Percentiles rank a stretch among this genome's conserved stretches.
Conservation (phyloP, 2,329 filamentous ascomycete genomes). For the Phyllosticta paracitricarpa region DNA sequence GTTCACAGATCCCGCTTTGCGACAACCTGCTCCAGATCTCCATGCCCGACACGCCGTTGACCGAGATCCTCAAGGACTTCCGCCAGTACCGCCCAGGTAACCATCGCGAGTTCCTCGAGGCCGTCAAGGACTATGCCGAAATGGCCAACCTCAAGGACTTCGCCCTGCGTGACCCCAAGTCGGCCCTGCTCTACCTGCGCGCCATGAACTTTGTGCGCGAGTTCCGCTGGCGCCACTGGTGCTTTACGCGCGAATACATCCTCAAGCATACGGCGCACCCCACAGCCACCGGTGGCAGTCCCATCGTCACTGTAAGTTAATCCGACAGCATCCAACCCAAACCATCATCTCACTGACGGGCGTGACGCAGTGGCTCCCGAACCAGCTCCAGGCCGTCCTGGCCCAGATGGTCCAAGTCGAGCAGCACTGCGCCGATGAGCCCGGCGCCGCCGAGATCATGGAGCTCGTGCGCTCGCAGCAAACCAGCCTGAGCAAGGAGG, state of each 20-base stretch:
- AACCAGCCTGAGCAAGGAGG: slow-evolving; percentile 60
- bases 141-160: slow-evolving; percentile 49
- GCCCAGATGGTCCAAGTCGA: slow-evolving; percentile 56
- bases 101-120: slow-evolving; percentile 73
- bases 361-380: slow-evolving; percentile 58
- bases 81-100: slow-evolving; percentile 80
- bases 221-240: slow-evolving; percentile 79
- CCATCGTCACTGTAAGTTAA: slow-evolving; percentile 56
- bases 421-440: slow-evolving; percentile 34
- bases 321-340: not conserved
- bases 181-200: slow-evolving; percentile 35
- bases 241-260: slow-evolving; percentile 76
- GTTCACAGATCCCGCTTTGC: slow-evolving; percentile 60
- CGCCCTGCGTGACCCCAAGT: slow-evolving; percentile 53
- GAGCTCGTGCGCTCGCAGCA: slow-evolving; percentile 54
- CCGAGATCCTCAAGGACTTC: slow-evolving; percentile 81
- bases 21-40: slow-evolving; percentile 78
- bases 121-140: slow-evolving; percentile 48
- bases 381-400: slow-evolving; percentile 67
- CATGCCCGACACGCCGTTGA: slow-evolving; percentile 85
- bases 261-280: slow-evolving; percentile 67
- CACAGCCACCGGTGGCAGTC: slow-evolving; percentile 69
- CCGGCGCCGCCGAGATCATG: slow-evolving; percentile 53
- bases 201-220: slow-evolving; percentile 65
- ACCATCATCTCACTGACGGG: slow-evolving; percentile 1